Evolutionary conservation across 2,329 filamentous ascomycete genomes (phyloP).

Genomic region (Sarocladium strictum): DNA sequence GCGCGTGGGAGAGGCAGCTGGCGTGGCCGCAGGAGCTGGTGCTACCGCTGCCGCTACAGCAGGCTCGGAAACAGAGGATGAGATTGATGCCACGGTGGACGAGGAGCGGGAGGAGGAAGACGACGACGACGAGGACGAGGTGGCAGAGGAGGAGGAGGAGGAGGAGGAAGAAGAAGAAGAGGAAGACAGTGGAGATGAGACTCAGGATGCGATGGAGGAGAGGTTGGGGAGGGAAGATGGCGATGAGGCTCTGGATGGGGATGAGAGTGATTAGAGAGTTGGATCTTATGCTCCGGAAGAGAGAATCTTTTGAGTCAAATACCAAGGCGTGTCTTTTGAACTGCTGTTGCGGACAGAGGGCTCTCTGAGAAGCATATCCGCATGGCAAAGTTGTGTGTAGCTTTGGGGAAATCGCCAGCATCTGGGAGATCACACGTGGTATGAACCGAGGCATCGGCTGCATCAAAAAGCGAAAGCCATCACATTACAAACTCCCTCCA

Average conservation of each 20-base stretch:
- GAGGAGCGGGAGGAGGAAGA: conserved; percentile 41
- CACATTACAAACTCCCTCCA: too few relatives aligned
- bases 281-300: too few relatives aligned
- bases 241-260: conserved; percentile 58
- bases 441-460: too few relatives aligned
- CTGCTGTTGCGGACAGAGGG: too few relatives aligned
- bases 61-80: conserved; percentile 30
- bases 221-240: conserved; percentile 41
- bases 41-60: conserved; percentile 16
- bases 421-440: too few relatives aligned
- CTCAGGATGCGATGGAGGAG: conserved; percentile 48
- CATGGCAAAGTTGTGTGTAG: too few relatives aligned
- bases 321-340: too few relatives aligned
- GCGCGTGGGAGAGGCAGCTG: conserved; percentile 35
- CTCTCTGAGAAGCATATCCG: too few relatives aligned
- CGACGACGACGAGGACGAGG: conserved; percentile 37
- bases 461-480: too few relatives aligned
- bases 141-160: conserved; percentile 39
- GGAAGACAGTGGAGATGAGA: conserved; percentile 46
- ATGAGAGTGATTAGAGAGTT: conserved; percentile 47
- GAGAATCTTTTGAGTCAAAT: too few relatives aligned
- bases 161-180: conserved; percentile 48
- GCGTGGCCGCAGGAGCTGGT: conserved; percentile 26
- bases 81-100: conserved; percentile 37
- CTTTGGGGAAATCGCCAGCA: too few relatives aligned